Conservation (phyloP, 2,329 filamentous ascomycete genomes). For the Aspergillus sp. region DNA sequence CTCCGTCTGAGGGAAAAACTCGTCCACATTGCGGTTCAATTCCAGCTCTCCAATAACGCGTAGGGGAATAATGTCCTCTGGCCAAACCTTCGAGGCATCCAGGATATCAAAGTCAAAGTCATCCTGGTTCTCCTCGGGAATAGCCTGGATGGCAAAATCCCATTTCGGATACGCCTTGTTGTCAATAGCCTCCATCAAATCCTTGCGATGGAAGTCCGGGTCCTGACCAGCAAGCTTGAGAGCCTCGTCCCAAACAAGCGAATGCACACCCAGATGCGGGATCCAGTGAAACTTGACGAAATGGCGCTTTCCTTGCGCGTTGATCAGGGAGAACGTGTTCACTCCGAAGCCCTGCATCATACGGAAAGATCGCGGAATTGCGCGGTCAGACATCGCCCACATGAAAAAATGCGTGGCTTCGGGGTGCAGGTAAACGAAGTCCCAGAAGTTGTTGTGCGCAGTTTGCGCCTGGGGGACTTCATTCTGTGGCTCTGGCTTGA, state of each 20-base stretch:
- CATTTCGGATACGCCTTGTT: conserved; percentile 67
- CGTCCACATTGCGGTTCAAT: conserved; percentile 71
- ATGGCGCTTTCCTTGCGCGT: conserved; percentile 26
- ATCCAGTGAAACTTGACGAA: conserved; percentile 32
- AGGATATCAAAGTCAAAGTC: conserved; percentile 81
- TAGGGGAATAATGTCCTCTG: conserved; percentile 67
- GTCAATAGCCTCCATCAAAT: conserved; percentile 67
- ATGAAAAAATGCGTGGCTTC: conserved; percentile 28
- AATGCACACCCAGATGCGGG: conserved; percentile 29
- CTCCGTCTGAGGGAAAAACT: conserved; percentile 77
- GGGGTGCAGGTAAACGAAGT: conserved; percentile 29
- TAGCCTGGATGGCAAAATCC: conserved; percentile 75
- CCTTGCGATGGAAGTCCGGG: conserved; percentile 75
- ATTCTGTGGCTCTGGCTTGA: conserved; percentile 36
- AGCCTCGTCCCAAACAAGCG: conserved; percentile 56
- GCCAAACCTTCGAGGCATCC: conserved; percentile 81
- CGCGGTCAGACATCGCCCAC: conserved; percentile 32
- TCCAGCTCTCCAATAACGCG: conserved; percentile 73
- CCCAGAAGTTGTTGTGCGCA: conserved; percentile 48
- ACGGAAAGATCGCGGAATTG: conserved; percentile 28
- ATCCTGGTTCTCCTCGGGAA: conserved; percentile 64
- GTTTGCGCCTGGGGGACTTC: conserved; percentile 45
- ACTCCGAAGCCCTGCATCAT: conserved; percentile 35
- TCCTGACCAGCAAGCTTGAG: conserved; percentile 68
- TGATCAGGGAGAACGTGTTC: conserved; percentile 29